Base-by-base conservation (phyloP, 495 filamentous ascomycete species). In the Lasiosphaeria miniovina region DNA sequence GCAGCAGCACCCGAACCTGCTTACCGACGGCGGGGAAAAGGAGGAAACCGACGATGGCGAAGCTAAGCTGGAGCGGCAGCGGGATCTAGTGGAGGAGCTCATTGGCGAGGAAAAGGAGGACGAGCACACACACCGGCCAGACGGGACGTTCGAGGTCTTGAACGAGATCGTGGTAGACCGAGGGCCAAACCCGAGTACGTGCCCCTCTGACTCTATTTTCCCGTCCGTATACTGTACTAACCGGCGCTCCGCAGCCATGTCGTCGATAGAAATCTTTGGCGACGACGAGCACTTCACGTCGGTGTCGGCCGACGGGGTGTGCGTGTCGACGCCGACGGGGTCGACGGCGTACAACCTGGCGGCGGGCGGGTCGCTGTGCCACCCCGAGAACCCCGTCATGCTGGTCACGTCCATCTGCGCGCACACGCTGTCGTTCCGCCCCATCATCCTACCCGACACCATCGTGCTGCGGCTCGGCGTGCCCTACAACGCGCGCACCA, bases 291-390 rank as follows among this genome's bases (percentile, higher is more conserved):
- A 96, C 75, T 93, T 93, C 75, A 95, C 90, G 6, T 91, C 89
- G 1, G 81, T 95, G 6, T 86, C 90, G 61, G 90, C 90, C 34
- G 91, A 97, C 71, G 92, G 92, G 14, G 79, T 96, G 49, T 96
- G 92, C 74, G 87, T 97, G 49, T 88, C 91, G 8, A 96, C 90
- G 24, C 93, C 92, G 17, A 96, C 91, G 0, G 94, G 94, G 41
- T 94, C 90, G 12, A 98, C 94, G 48, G 94, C 94, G 14, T 98
- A 98, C 77, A 98, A 97, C 66, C 89, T 98, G 43, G 93, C 93
- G 0, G 94, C 95, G 12, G 95, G 95, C 11, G 94, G 94, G 15
- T 94, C 91, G 5, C 84, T 98, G 31, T 96, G 93, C 60, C 94
- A 98, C 65, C 94, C 94, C 0, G 95, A 98, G 58, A 98, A 98